These are phyloP conservation scores for Trametes gibbosa DNA, from an alignment of 768 basidiomycete genomes.

Conservation along the genomic window DNA sequence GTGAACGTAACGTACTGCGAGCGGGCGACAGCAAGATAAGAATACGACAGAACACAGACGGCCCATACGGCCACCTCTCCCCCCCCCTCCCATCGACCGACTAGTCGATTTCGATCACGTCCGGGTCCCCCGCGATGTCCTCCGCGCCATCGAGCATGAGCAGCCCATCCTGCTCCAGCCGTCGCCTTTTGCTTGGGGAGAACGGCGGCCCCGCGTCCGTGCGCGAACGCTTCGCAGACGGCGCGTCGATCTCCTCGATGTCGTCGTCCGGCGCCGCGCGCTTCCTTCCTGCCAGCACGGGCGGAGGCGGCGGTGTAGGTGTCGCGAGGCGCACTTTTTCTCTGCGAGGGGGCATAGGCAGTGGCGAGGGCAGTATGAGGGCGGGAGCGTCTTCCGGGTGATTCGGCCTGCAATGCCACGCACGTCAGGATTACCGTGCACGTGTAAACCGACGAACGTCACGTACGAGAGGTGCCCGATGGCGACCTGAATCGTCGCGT, in stretches of 20 bases:
- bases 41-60: constrained; percentile 1
- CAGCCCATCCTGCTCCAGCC: constrained; percentile 73
- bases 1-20: background rate
- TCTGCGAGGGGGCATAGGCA: constrained; percentile 54
- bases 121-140: constrained; percentile 44
- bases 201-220: constrained; percentile 19
- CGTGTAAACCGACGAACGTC: too few species aligned
- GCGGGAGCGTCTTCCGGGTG: constrained; percentile 50
- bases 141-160: constrained; percentile 60
- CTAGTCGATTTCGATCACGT: constrained; percentile 56
- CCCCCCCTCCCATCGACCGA: background rate
- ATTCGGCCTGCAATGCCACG: constrained; percentile 42
- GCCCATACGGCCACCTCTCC: too few species aligned
- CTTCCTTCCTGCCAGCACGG: constrained; percentile 40
- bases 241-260: constrained; percentile 38
- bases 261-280: constrained; percentile 56
- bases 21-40: constrained; percentile 18
- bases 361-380: constrained; percentile 61
- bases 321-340: constrained; percentile 35
- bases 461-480: constrained; percentile 72
- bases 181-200: constrained; percentile 63
- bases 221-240: constrained; percentile 53
- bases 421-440: background rate
- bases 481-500: constrained; percentile 68
- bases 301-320: constrained; percentile 42